Base-by-base conservation (phyloP, 208 protist species). In the Perkinsela sp. region DNA sequence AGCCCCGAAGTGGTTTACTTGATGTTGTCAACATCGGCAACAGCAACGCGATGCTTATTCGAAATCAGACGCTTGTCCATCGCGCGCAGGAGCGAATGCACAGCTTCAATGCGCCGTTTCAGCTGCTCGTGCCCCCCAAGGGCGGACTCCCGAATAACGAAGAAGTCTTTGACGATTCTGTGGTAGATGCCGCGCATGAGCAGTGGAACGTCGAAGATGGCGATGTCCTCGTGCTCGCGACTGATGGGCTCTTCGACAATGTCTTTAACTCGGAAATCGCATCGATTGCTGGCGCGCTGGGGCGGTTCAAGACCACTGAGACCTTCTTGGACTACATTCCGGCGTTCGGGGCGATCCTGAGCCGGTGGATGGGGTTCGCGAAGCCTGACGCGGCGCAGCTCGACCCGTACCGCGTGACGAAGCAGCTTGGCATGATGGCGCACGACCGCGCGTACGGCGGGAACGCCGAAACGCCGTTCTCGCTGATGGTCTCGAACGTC, bases 231-330 rank as follows among this genome's bases (percentile, higher is more conserved):
- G 76, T 94, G 30, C 70, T 91, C 68, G 89, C 80, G 70, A 92
- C 87, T 22, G 89, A 94, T 72, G 89, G 89, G n/a, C 81, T 93
- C 66, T 94, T 92, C 71, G 89, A 94, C 75, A 94, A 94, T 77
- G 77, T 80, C 70, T 92, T 89, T 76, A 90, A 90, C 78, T 73
- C 74, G 15, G 73, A 90, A 28, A 74, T 93, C 32, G 82, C 83
- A 31, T 69, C 78, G 0, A 81, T 88, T 66, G 87, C 84, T 6
- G 84, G 83, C 6, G 87, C 81, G 82, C 80, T 92, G 31, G 86
- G 86, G 16, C 78, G 79, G 69, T 74, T 77, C 67, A 71, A 87
- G 67, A 16, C 29, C 29, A 15, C 29, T 15, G 76, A 81, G 16
- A 85, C 75, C 66, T 76, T 76, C 15, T 29, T 91, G 16, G 71